Base-by-base conservation (phyloP, 2,329 filamentous ascomycete species). In the Nigrograna mackinnonii region DNA sequence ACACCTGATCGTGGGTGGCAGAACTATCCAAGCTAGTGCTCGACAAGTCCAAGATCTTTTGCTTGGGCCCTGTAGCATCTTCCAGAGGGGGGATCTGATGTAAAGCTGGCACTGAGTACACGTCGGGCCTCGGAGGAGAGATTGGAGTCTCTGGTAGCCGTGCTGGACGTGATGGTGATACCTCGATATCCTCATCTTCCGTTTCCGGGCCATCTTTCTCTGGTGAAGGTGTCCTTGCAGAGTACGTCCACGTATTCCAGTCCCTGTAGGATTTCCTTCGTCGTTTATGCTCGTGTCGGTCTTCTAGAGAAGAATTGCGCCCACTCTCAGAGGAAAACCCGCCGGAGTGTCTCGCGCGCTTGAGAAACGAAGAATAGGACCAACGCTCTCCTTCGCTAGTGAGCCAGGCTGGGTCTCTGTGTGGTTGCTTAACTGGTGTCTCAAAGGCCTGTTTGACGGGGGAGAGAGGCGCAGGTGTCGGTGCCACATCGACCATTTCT, bases 291-390 rank as follows among this genome's bases (percentile, higher is more conserved):
- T 81, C 82, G 56, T 76, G 81, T 24, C 71, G 78, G 63, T 87
- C 83, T 9, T 50, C 53, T 38, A 92, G 85, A 3, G 84, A 79
- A 55, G 91, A 84, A 49, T 83, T 78, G 2, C 77, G 6, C 7
- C 35, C 77, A 4, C 78, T 78, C 50, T 87, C 82, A 37, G 86
- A 82, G 1, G 86, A 68, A 1, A 83, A 81, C 1, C 85, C 85
- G 42, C 86, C 86, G 0, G 87, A 91, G 4, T 86, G 72, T 41
- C 86, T 78, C 12, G 82, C 79, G 39, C 86, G 79, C 64, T 87
- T 91, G 22, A 64, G 44, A 54, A 95, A 95, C 0, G 89, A 88
- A 1, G 91, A 91, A 3, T 90, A 95, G 4, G 80, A 75, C 71
- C 84, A 94, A 52, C 86, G 52, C 3, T 48, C 41, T 2, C 43